These are phyloP conservation scores for Colletotrichum sp. DNA, from an alignment of 2,329 filamentous ascomycete genomes.

Conservation along the genomic window DNA sequence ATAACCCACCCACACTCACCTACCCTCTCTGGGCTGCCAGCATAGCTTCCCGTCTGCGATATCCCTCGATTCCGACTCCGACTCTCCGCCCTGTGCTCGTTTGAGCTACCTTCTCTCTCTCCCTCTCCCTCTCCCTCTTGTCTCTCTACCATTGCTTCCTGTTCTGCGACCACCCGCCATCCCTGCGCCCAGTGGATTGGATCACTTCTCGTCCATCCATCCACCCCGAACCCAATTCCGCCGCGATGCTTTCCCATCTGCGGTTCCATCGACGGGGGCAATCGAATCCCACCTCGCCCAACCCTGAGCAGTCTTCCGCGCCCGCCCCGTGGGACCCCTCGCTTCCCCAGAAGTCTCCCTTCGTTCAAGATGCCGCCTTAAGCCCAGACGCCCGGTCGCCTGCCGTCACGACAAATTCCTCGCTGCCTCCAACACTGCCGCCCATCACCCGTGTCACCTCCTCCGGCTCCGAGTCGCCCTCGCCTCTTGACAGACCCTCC, in stretches of 20 bases:
- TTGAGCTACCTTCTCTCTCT: conserved; percentile 3
- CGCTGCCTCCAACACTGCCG: conserved; percentile 53
- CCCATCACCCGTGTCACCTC: conserved; percentile 56
- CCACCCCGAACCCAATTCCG: neutral
- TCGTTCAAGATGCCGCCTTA: conserved; percentile 42
- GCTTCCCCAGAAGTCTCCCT: conserved; percentile 40
- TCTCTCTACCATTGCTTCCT: conserved; percentile 2
- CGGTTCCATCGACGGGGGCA: conserved; percentile 63
- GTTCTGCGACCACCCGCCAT: conserved; percentile 11
- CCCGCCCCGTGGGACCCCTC: conserved; percentile 34
- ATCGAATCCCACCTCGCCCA: conserved; percentile 60
- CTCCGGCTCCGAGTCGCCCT: conserved; percentile 31
- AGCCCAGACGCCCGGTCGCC: conserved; percentile 38
- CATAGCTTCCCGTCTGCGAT: neutral
- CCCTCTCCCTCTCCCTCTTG: neutral
- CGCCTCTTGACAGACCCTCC: conserved; percentile 10
- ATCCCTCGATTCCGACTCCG: neutral
- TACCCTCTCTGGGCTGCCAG: neutral
- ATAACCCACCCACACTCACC: neutral
- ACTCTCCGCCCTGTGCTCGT: neutral
- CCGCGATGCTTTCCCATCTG: conserved; percentile 55
- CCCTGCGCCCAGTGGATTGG: conserved; percentile 6
- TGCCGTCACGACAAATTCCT: conserved; percentile 36
- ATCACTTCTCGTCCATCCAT: conserved; percentile 1
- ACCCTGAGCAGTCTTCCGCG: conserved; percentile 52